Percentiles rank a stretch among this genome's conserved stretches.
Conservation (phyloP, 345 rosid genomes). For the Citrus australasica region DNA sequence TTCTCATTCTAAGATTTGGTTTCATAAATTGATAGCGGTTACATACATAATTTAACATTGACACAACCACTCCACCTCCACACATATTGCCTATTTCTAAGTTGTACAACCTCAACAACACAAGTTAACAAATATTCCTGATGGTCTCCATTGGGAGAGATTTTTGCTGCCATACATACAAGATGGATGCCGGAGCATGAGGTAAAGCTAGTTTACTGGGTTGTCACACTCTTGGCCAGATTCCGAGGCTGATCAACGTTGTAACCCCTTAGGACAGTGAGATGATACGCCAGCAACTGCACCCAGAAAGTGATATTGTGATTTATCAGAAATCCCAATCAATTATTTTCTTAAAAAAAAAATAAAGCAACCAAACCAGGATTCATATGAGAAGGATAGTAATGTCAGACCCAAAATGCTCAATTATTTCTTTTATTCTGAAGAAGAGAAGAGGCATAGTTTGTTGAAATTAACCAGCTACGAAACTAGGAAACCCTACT, state of each 20-base stretch:
- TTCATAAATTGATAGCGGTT: background rate
- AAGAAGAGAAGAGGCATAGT: background rate
- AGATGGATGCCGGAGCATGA: background rate
- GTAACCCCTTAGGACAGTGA: slow-evolving; percentile 76
- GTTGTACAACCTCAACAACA: background rate
- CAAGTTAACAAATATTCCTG: background rate
- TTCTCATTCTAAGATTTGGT: background rate
- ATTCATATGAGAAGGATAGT: background rate
- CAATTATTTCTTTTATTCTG: background rate
- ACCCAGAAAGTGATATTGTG: background rate
- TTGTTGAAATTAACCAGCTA: background rate
- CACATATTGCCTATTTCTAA: background rate
- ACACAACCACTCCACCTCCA: background rate
- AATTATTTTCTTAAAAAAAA: background rate
- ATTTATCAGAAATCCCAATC: background rate
- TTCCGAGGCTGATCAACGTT: slow-evolving; percentile 94
- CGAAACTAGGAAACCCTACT: background rate
- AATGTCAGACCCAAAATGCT: background rate
- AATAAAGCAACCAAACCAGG: background rate
- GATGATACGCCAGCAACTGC: slow-evolving; percentile 87
- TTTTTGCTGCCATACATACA: slow-evolving; percentile 3
- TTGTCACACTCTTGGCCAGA: slow-evolving; percentile 86
- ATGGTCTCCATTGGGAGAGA: background rate
- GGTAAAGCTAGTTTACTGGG: slow-evolving; percentile 39
- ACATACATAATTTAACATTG: background rate